phyloP scores from a whole-genome alignment of 495 filamentous ascomycete species.

The Rhypophila decipiens region DNA sequence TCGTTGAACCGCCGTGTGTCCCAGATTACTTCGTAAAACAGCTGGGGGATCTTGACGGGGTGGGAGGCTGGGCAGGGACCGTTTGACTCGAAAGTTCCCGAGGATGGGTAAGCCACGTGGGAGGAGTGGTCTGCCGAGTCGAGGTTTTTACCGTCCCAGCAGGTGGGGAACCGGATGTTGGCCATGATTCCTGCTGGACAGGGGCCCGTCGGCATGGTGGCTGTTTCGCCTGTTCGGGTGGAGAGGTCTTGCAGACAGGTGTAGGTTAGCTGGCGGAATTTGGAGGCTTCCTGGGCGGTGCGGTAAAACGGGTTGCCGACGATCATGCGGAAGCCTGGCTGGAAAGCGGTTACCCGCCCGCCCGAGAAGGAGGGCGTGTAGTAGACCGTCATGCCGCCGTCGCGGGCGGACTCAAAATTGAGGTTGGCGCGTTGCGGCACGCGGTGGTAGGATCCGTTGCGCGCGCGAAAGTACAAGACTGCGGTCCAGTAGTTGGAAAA shows the following conservation, averaged over 20 bases:
- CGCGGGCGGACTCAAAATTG: conserved; percentile 11
- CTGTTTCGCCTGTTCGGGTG: conserved; percentile 27
- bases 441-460: conserved; percentile 32
- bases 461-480: conserved; percentile 30
- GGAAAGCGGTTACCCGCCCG: conserved; percentile 37
- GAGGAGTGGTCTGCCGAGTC: conserved; percentile 25
- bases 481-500: conserved; percentile 43
- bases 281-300: conserved; percentile 23
- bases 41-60: conserved; percentile 27
- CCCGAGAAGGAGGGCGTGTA: conserved; percentile 26
- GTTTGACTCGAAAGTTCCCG: conserved; percentile 23
- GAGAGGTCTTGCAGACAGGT: conserved; percentile 27
- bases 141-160: conserved; percentile 21
- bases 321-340: conserved; percentile 64
- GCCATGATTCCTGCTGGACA: conserved; percentile 36
- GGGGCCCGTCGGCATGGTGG: conserved; percentile 22
- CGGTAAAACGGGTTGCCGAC: conserved; percentile 51
- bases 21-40: conserved; percentile 21
- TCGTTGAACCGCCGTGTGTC: conserved; percentile 3
- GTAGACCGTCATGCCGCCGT: conserved; percentile 40
- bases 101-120: conserved; percentile 26
- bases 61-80: conserved; percentile 23
- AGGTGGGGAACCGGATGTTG: conserved; percentile 30
- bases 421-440: conserved; percentile 24
- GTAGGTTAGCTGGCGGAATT: conserved; percentile 32